phyloP scores from a whole-genome alignment of 1,139 yeast genomes.

The Hyphopichia buzzinii region DNA sequence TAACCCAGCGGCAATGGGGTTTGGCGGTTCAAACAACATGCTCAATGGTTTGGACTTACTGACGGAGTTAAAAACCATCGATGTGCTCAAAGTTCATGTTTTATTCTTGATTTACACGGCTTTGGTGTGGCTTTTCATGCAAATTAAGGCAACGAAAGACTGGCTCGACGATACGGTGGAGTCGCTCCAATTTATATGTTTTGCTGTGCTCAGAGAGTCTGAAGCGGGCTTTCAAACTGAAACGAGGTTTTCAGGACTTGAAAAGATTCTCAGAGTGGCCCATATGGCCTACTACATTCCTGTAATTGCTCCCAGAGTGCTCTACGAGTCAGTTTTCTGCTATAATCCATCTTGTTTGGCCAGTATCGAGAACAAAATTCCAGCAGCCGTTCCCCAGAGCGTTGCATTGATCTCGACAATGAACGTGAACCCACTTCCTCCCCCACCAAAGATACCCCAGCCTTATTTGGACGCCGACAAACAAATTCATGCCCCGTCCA shows the following conservation, averaged over 20 bases:
- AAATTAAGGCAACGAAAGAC: slow-evolving; percentile 1
- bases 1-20: slow-evolving; percentile 4
- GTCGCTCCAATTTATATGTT: slow-evolving; percentile 9
- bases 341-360: slow-evolving; percentile 10
- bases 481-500: slow-evolving; percentile 33
- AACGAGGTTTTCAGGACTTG: slow-evolving; percentile 5
- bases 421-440: slow-evolving; percentile 10
- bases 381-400: slow-evolving; percentile 16
- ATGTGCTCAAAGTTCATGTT: slow-evolving; percentile 18
- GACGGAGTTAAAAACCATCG: slow-evolving; percentile 15
- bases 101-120: slow-evolving; percentile 13
- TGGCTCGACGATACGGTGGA: slow-evolving; percentile 7
- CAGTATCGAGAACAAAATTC: slow-evolving; percentile 12
- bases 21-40: slow-evolving; percentile 7
- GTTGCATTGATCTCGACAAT: slow-evolving; percentile 17
- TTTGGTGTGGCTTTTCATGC: slow-evolving; percentile 4
- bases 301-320: slow-evolving; percentile 3
- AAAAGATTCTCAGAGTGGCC: not conserved
- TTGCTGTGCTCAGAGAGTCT: slow-evolving; percentile 8
- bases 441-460: slow-evolving; percentile 41
- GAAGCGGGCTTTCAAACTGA: not conserved
- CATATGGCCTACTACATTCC: slow-evolving; percentile 4
- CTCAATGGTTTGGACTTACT: slow-evolving; percentile 7
- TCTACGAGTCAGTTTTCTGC: slow-evolving; percentile 4
- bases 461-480: slow-evolving; percentile 42